Evolutionary conservation across 371 early-diverging fungal species (phyloP).

Genomic region (Rhizopus sp.): DNA sequence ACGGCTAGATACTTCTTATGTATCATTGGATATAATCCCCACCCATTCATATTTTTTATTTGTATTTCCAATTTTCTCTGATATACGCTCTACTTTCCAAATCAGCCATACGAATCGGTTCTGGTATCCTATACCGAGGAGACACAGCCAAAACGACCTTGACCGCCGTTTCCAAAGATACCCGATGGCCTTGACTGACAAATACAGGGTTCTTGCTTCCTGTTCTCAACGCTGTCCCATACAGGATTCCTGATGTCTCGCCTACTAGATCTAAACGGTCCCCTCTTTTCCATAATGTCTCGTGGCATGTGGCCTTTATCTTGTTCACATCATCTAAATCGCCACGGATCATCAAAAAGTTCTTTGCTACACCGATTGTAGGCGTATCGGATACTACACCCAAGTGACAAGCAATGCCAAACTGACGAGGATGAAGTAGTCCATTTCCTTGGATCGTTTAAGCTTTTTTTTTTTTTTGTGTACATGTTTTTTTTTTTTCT

Average conservation of each 20-base stretch:
- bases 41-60: background rate
- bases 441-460: conserved; percentile 63
- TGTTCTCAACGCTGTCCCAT: conserved; percentile 64
- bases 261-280: conserved; percentile 47
- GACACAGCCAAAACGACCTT: conserved; percentile 63
- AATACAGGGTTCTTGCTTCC: conserved; percentile 75
- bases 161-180: conserved; percentile 71
- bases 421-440: conserved; percentile 79
- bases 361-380: conserved; percentile 89
- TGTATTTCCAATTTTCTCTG: conserved; percentile 4
- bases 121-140: conserved; percentile 73
- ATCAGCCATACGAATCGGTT: conserved; percentile 91
- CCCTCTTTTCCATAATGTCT: conserved; percentile 36
- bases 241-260: conserved; percentile 43
- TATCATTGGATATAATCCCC: no score
- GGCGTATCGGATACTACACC: conserved; percentile 74
- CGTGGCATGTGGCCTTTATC: conserved; percentile 26
- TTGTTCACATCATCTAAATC: conserved; percentile 26
- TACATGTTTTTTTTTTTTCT: background rate
- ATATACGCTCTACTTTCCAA: conserved; percentile 24
- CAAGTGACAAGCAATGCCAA: conserved; percentile 89
- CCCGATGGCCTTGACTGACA: conserved; percentile 82
- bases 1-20: no score
- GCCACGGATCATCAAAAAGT: conserved; percentile 72
- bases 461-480: background rate